These are phyloP conservation scores for Fusarium dimerum DNA, from an alignment of 2,329 filamentous ascomycete genomes.

Conservation along the genomic window DNA sequence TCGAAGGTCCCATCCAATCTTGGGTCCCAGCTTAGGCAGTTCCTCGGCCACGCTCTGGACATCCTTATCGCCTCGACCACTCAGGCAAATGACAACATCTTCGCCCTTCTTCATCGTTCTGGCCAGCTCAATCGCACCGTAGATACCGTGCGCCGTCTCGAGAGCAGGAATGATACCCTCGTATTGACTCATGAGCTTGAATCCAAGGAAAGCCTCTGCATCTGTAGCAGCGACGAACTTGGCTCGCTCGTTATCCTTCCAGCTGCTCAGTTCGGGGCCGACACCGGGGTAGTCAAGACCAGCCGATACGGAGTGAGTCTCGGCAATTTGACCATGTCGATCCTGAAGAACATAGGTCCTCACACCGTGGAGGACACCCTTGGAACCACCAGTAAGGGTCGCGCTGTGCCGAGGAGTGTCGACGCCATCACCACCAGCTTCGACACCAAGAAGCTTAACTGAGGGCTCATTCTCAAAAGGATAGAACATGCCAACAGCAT, in stretches of 20 bases:
- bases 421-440: constrained; percentile 91
- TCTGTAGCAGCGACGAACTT: constrained; percentile 91
- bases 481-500: constrained; percentile 97
- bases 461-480: constrained; percentile 83
- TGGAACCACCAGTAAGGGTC: constrained; percentile 80
- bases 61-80: constrained; percentile 95
- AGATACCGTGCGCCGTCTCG: constrained; percentile 92
- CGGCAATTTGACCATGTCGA: constrained; percentile 86
- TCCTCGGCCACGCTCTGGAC: constrained; percentile 98
- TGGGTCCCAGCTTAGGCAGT: constrained; percentile 81
- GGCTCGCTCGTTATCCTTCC: constrained; percentile 89
- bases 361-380: constrained; percentile 94
- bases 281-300: constrained; percentile 97
- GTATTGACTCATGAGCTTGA: constrained; percentile 79
- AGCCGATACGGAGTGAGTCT: constrained; percentile 95
- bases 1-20: constrained; percentile 75
- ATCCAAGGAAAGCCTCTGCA: constrained; percentile 83
- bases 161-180: constrained; percentile 97
- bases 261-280: constrained; percentile 84
- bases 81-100: constrained; percentile 92
- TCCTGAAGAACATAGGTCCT: constrained; percentile 95
- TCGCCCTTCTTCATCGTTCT: constrained; percentile 89
- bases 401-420: constrained; percentile 85
- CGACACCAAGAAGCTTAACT: constrained; percentile 89
- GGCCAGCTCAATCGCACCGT: constrained; percentile 82